Evolutionary conservation across 164 flowering plant genomes (phyloP).

Genomic region (Aristolochia contorta): DNA sequence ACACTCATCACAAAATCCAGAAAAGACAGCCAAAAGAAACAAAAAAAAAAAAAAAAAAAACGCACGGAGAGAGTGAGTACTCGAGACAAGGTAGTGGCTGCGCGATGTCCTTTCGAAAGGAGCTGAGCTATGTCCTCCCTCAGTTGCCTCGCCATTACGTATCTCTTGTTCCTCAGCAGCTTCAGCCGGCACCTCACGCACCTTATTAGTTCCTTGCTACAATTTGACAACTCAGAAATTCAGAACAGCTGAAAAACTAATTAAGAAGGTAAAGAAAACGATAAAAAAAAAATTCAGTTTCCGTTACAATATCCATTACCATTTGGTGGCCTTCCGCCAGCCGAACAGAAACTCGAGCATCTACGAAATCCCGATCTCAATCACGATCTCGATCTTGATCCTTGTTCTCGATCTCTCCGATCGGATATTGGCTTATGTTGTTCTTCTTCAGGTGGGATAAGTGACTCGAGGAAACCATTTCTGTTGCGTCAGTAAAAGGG

Average conservation of each 20-base stretch:
- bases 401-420: too few relatives aligned
- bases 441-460: not conserved
- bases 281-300: not conserved
- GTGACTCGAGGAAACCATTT: not conserved
- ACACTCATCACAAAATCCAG: too few relatives aligned
- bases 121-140: conserved; percentile 55
- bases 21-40: not conserved
- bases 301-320: not conserved
- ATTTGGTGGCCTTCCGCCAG: conserved; percentile 10
- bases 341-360: conserved; percentile 10
- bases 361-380: not conserved
- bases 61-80: conserved; percentile 18
- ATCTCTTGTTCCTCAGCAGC: conserved; percentile 57
- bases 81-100: conserved; percentile 35
- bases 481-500: not conserved
- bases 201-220: conserved; percentile 64
- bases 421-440: not conserved
- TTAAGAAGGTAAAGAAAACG: not conserved
- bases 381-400: too few relatives aligned
- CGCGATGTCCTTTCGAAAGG: conserved; percentile 37
- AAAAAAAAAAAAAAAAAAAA: not conserved
- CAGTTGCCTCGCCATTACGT: conserved; percentile 37
- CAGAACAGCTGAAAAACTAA: not conserved
- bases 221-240: not conserved
- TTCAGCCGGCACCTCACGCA: conserved; percentile 54